These are phyloP conservation scores for Geum urbanum DNA, from an alignment of 306 rosid genomes.

Conservation along the genomic window DNA sequence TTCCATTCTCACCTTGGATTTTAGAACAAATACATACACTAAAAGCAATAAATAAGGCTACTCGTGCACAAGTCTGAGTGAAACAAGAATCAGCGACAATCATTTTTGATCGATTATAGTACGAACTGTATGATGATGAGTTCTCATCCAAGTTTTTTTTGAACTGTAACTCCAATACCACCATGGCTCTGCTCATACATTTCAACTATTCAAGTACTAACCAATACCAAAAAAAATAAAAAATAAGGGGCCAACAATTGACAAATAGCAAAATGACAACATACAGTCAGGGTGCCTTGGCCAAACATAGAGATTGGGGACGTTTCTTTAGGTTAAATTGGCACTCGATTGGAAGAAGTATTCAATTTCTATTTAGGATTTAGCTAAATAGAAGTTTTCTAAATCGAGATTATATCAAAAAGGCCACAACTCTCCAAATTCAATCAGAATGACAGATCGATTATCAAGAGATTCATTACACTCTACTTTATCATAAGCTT, in stretches of 20 bases:
- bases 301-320: neutral
- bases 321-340: neutral
- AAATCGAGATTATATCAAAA: neutral
- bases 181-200: too few relatives aligned
- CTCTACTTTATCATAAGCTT: neutral
- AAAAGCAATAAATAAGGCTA: neutral
- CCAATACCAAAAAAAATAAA: neutral
- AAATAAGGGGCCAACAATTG: neutral
- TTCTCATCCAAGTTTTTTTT: too few relatives aligned
- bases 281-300: neutral
- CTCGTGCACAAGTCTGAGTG: neutral
- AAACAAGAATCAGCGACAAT: constrained; percentile 5
- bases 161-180: too few relatives aligned
- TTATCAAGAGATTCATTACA: neutral
- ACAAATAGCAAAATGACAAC: neutral
- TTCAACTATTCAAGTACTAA: neutral
- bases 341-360: neutral
- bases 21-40: neutral
- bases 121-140: too few relatives aligned
- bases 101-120: neutral
- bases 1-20: neutral
- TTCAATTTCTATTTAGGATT: too few relatives aligned
- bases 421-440: neutral
- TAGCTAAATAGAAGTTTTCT: too few relatives aligned
- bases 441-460: neutral